A percentile compares a stretch with the other conserved stretches of the same genome.
Conservation (phyloP, 805 yeast species). For the Suhomyces sp. region DNA sequence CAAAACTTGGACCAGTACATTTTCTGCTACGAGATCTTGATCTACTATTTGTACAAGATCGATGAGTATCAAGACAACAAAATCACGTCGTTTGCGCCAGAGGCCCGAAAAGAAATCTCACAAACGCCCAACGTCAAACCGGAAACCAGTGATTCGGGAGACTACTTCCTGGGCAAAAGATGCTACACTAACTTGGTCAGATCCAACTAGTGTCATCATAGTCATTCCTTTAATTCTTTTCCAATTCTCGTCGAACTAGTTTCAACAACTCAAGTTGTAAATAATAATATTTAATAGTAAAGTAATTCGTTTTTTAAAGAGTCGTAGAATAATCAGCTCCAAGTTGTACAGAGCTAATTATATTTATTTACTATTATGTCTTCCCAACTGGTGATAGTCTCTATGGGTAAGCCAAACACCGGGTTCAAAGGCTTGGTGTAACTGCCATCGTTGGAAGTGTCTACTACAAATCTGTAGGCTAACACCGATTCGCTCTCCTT, state of each 20-base stretch:
- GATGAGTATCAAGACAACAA: conserved; percentile 4
- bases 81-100: background rate
- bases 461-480: conserved; percentile 17
- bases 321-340: too few species aligned
- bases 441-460: background rate
- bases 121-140: background rate
- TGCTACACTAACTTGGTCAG: background rate
- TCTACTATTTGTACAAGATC: conserved; percentile 18
- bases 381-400: background rate
- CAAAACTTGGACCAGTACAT: conserved; percentile 75
- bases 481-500: conserved; percentile 4
- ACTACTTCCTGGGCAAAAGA: conserved; percentile 1
- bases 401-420: conserved; percentile 25
- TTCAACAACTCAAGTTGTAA: background rate
- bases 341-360: too few species aligned
- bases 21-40: conserved; percentile 66
- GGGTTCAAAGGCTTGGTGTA: conserved; percentile 23
- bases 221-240: background rate
- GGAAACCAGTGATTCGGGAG: background rate
- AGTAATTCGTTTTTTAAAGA: too few species aligned
- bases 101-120: background rate
- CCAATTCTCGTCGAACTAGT: background rate
- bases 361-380: background rate
- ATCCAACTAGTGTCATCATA: background rate
- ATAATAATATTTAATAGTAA: too few species aligned